Base-by-base conservation (phyloP, 2,329 filamentous ascomycete genomes). In the Colletotrichum tropicicola region DNA sequence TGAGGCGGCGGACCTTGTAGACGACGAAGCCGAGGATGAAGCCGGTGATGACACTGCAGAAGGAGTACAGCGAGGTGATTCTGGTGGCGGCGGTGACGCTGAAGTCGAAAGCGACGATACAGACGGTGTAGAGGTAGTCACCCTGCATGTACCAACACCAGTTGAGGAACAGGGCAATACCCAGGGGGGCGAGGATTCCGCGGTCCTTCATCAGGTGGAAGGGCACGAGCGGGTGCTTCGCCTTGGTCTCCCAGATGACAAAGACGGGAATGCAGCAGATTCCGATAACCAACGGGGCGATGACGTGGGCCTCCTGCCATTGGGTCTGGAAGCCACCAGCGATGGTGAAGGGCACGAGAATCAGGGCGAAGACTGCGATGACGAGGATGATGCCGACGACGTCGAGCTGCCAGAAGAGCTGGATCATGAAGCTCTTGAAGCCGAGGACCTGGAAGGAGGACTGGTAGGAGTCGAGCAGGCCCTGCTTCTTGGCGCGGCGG, bases 71-170 rank as follows among this genome's bases (percentile, higher is more conserved):
- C 0, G 85, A 87, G 1, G 80, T 78, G 65, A 91, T 84, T 15
- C 88, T 84, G 0, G 87, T 89, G 3, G 89, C 88, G 8, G 79
- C 79, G 52, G 77, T 79, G 68, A 86, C 73, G 53, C 80, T 84
- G 67, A 90, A 87, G 73, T 89, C 80, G 69, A 91, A 91, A 35
- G 82, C 83, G 17, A 91, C 85, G 10, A 84, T 73, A 1, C 91
- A 82, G 2, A 91, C 84, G 0, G 88, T 89, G 76, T 85, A 91
- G 3, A 91, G 81, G 73, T 85, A 91, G 71, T 90, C 85, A 21
- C 84, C 86, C 73, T 91, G 89, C 74, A 90, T 81, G 65, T 84
- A 84, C 87, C 87, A 91, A 17, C 84, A 75, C 70, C 85, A 86
- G 77, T 86, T 87, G 70, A 88, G 79, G 70, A 85, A 75, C 48